Evolutionary conservation across 352 stramenopile species (phyloP).

Genomic region (Pythium vanterpoolii): DNA sequence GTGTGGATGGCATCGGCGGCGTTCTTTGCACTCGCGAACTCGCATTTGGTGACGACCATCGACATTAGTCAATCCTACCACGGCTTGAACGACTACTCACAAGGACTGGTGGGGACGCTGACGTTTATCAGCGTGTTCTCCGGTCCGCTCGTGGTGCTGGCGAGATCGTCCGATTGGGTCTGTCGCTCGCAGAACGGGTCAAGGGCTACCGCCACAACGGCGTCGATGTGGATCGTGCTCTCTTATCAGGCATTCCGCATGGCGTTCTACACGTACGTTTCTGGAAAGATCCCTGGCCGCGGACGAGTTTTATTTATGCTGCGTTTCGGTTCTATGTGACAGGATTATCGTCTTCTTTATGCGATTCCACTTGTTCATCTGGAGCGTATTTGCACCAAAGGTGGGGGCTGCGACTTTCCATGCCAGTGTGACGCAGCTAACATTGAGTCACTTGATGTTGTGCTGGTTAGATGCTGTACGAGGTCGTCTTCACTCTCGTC

Average conservation of each 20-base stretch:
- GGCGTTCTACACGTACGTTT: constrained; percentile 23
- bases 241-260: constrained; percentile 14
- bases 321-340: not conserved
- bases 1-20: constrained; percentile 48
- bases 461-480: constrained; percentile 63
- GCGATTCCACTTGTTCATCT: constrained; percentile 90
- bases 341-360: constrained; percentile 85
- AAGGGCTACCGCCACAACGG: not conserved
- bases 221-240: constrained; percentile 7
- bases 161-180: constrained; percentile 44
- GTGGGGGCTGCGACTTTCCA: constrained; percentile 21
- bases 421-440: not conserved
- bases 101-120: constrained; percentile 70
- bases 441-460: not conserved
- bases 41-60: constrained; percentile 86
- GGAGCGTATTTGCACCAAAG: constrained; percentile 89
- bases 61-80: constrained; percentile 89
- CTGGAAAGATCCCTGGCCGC: not conserved
- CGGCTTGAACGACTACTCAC: constrained; percentile 73
- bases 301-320: not conserved
- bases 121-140: constrained; percentile 78
- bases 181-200: not conserved
- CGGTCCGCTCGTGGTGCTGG: constrained; percentile 62
- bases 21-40: constrained; percentile 88
- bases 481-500: constrained; percentile 51